Conservation (phyloP, 257 asterid genomes). For the Craterostigma plantagineum region DNA sequence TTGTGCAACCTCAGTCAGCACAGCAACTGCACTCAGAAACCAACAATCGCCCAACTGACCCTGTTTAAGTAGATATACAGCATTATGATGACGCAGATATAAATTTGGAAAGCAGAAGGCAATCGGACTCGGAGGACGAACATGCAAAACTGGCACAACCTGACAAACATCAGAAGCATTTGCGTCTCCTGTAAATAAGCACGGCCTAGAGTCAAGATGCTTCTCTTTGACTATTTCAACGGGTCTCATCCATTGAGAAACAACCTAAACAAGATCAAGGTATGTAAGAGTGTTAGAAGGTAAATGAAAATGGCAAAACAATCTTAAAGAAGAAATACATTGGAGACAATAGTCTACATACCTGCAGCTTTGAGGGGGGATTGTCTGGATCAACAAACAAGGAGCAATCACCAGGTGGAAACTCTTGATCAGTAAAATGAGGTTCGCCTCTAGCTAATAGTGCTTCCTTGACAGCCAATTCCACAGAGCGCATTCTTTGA, state of each 20-base stretch:
- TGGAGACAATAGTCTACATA: constrained; percentile 4
- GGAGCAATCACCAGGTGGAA: constrained; percentile 84
- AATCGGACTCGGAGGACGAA: not conserved
- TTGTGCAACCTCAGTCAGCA: constrained; percentile 78
- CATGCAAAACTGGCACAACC: constrained; percentile 19
- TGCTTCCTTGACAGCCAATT: constrained; percentile 94
- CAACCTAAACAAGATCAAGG: constrained; percentile 38
- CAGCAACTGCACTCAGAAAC: constrained; percentile 99
- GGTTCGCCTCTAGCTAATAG: constrained; percentile 84
- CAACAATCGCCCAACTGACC: constrained; percentile 98
- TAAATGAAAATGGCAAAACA: constrained; percentile 1
- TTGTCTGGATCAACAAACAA: constrained; percentile 78
- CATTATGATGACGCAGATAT: not conserved
- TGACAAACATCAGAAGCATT: constrained; percentile 99
- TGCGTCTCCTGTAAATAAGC: constrained; percentile 74
- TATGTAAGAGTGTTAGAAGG: constrained; percentile 5
- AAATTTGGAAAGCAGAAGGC: not conserved
- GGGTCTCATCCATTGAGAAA: constrained; percentile 90
- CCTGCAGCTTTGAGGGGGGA: constrained; percentile 88
- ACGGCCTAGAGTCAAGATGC: constrained; percentile 55
- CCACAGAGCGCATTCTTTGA: constrained; percentile 90
- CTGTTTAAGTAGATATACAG: constrained; percentile 14
- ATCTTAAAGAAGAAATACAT: not conserved
- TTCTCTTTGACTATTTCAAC: constrained; percentile 62
- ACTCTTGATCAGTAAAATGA: constrained; percentile 92